A percentile compares a stretch with the other conserved stretches of the same genome.
Evolutionary conservation across 306 rosid genomes (phyloP).

Genomic region (Senna tora): DNA sequence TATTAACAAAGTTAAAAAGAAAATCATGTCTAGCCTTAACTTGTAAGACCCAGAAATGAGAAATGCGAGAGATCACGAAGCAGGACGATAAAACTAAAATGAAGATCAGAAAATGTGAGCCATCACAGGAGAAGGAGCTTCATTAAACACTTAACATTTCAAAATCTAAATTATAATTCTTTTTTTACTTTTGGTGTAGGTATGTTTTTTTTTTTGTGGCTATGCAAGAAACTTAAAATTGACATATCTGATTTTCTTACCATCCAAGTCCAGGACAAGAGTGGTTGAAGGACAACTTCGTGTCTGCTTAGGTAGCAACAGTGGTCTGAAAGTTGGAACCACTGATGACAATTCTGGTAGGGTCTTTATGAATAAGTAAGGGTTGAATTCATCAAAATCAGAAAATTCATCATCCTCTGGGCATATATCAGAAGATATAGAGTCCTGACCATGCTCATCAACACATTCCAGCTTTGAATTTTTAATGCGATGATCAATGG

Average conservation of each 20-base stretch:
- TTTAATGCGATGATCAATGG: slow-evolving; percentile 80
- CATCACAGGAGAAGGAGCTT: slow-evolving; percentile 2
- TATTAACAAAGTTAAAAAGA: background rate
- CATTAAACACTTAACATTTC: background rate
- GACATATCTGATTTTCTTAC: slow-evolving; percentile 52
- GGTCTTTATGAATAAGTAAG: slow-evolving; percentile 91
- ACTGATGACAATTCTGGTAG: slow-evolving; percentile 85
- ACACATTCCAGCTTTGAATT: slow-evolving; percentile 91
- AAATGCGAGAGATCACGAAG: background rate
- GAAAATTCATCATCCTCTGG: slow-evolving; percentile 77
- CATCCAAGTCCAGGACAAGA: slow-evolving; percentile 97
- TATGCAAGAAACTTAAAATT: slow-evolving; percentile 11
- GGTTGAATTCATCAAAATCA: slow-evolving; percentile 90
- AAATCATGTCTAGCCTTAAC: background rate
- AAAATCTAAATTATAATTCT: background rate
- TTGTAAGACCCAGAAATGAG: background rate
- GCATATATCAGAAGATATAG: slow-evolving; percentile 74
- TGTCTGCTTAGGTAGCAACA: slow-evolving; percentile 94
- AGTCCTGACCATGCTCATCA: slow-evolving; percentile 86
- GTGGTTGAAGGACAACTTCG: slow-evolving; percentile 96
- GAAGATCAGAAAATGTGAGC: slow-evolving; percentile 5
- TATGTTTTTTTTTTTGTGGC: background rate
- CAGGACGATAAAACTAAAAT: background rate
- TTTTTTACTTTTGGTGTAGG: background rate
- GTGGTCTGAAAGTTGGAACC: slow-evolving; percentile 88